phyloP scores from a whole-genome alignment of 768 basidiomycete species.

The Austroboletus festivus region DNA sequence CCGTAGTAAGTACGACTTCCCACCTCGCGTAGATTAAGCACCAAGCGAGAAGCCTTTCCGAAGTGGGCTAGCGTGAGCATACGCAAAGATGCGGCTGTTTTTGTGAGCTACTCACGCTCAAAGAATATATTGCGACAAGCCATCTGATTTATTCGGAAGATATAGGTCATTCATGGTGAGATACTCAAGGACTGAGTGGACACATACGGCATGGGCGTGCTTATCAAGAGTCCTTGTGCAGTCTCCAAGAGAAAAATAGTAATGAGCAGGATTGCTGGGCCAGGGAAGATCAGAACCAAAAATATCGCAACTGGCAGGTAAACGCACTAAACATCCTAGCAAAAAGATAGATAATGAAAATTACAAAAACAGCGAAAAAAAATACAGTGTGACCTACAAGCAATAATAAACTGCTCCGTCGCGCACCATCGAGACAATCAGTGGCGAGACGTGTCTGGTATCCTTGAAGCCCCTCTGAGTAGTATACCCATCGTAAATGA shows the following conservation, averaged over 20 bases:
- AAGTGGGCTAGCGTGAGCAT: neutral
- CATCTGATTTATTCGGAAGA: neutral
- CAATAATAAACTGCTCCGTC: constrained; percentile 4
- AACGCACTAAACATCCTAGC: constrained; percentile 1
- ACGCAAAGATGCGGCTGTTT: neutral
- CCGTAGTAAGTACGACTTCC: neutral
- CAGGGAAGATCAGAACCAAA: no score
- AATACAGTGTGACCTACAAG: neutral
- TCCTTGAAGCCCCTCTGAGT: neutral
- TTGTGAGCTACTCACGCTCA: neutral
- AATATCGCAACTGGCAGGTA: neutral
- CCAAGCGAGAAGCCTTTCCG: neutral
- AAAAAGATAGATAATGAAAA: neutral
- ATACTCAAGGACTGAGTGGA: neutral
- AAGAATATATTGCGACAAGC: neutral
- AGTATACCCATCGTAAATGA: neutral
- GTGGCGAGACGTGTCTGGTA: neutral
- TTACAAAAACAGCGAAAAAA: neutral
- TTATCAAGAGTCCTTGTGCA: neutral
- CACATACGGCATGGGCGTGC: neutral
- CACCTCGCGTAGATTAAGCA: neutral
- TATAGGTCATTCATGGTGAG: neutral
- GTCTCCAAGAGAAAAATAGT: neutral
- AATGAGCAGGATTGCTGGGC: neutral
- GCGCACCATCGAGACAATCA: constrained; percentile 3